phyloP scores from a whole-genome alignment of 2,329 filamentous ascomycete species.

The Myriosclerotinia duriaeana region DNA sequence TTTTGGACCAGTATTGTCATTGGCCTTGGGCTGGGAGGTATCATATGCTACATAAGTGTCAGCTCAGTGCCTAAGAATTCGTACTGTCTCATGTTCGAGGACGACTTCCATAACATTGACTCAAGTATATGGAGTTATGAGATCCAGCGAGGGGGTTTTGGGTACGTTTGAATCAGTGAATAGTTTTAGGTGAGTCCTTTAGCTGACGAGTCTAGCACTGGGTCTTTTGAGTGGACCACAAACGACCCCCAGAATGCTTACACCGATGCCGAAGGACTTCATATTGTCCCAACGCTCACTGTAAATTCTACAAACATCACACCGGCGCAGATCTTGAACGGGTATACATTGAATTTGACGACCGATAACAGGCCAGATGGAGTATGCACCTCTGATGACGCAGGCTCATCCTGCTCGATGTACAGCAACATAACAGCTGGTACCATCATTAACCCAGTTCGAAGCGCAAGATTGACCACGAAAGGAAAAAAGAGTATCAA shows the following conservation, averaged over 20 bases:
- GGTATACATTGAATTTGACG: slow-evolving; percentile 49
- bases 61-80: slow-evolving; percentile 31
- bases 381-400: slow-evolving; percentile 45
- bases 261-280: slow-evolving; percentile 50
- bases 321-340: slow-evolving; percentile 43
- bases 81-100: slow-evolving; percentile 51
- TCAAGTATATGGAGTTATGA: slow-evolving; percentile 48
- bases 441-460: slow-evolving; percentile 51
- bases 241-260: slow-evolving; percentile 49
- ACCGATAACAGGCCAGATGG: slow-evolving; percentile 38
- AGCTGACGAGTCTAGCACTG: slow-evolving; percentile 41
- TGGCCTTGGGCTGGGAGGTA: slow-evolving; percentile 24
- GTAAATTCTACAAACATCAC: slow-evolving; percentile 45
- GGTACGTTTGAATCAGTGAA: slow-evolving; percentile 5
- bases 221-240: slow-evolving; percentile 56
- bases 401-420: slow-evolving; percentile 43
- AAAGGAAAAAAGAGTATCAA: slow-evolving; percentile 48
- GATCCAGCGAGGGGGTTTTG: slow-evolving; percentile 40
- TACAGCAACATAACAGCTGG: slow-evolving; percentile 47
- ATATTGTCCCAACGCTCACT: slow-evolving; percentile 56
- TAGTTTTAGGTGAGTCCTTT: background rate
- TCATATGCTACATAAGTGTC: slow-evolving; percentile 25
- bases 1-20: slow-evolving; percentile 21
- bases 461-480: slow-evolving; percentile 51
- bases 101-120: slow-evolving; percentile 48